Evolutionary conservation across 352 stramenopile genomes (phyloP), one percentile per base, ranked within the genome.

Genomic region (Pythium coloratum): DNA sequence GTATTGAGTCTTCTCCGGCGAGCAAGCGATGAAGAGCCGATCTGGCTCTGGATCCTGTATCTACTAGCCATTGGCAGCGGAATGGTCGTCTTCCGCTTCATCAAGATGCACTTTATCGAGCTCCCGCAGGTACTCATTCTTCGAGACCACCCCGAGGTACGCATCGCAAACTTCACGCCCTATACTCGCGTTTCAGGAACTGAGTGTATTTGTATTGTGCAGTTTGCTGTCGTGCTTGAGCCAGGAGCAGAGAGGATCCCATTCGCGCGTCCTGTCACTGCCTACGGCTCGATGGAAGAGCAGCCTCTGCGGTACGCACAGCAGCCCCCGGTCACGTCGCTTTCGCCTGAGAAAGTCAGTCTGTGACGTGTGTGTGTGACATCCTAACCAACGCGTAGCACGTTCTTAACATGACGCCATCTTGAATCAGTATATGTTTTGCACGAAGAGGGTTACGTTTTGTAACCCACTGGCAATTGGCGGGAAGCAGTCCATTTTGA

Each of bases 31-130:
- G 73, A 79, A 14, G 75, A 85, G 26, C 40, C 74, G 44, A 55
- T 78, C 28, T 77, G 75, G 54, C 75, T 80, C 7, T 84, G 82
- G 73, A 69, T 88, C 26, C 62, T 90, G 51, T 92, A 89, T 34
- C 58, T 88, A 44, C 62, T 91, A 1, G 79, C 72, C 20, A 76
- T 88, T 20, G 79, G 76, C 18, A 89, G 78, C 42, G 83, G 78
- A 0, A 73, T 89, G 58, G 81, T 94, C 7, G 73, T 92, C 26
- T 74, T 90, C 47, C 82, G 84, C 56, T 89, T 89, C 38, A 64
- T 72, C 32, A 94, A 92, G 67, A 70, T 94, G 75, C 81, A 92
- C 34, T 76, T 82, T 26, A 70, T 94, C 32, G 81, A 92, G 65
- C 66, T 94, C 7, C 85, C 85, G 0, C 83, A 92, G 74, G 83